These are phyloP conservation scores for Aureobasidium sp. DNA, from an alignment of 2,329 filamentous ascomycete species.

Conservation along the genomic window DNA sequence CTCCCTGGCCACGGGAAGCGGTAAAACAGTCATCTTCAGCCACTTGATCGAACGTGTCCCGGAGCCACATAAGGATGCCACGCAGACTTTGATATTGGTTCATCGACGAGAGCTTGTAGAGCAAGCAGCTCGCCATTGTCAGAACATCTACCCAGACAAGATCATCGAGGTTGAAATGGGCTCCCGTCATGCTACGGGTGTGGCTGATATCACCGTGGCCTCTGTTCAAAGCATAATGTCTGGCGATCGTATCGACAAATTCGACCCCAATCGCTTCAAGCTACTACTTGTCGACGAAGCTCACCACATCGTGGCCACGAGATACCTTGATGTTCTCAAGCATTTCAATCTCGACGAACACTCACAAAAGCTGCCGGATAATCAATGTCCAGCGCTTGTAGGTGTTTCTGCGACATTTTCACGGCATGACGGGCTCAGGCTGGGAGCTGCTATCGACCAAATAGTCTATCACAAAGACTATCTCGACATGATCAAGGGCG, in stretches of 20 bases:
- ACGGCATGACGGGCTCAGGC: slow-evolving; percentile 74
- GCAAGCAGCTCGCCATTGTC: slow-evolving; percentile 83
- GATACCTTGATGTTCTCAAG: slow-evolving; percentile 67
- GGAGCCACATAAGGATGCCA: slow-evolving; percentile 49
- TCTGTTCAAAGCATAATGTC: slow-evolving; percentile 81
- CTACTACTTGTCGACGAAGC: slow-evolving; percentile 91
- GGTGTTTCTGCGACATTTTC: slow-evolving; percentile 80
- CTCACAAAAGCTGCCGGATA: slow-evolving; percentile 33
- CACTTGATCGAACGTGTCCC: slow-evolving; percentile 77
- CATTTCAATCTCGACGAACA: slow-evolving; percentile 65
- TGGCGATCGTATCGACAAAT: slow-evolving; percentile 70
- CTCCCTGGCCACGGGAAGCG: slow-evolving; percentile 78
- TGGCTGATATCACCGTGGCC: slow-evolving; percentile 87
- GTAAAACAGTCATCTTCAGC: slow-evolving; percentile 94
- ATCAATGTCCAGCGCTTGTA: slow-evolving; percentile 55
- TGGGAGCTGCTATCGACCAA: slow-evolving; percentile 83
- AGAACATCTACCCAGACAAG: slow-evolving; percentile 69
- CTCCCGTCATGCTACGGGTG: slow-evolving; percentile 63
- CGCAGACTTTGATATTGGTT: slow-evolving; percentile 81
- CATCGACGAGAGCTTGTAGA: slow-evolving; percentile 91
- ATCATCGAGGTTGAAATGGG: slow-evolving; percentile 90
- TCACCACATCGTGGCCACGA: slow-evolving; percentile 84
- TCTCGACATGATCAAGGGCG: slow-evolving; percentile 74
- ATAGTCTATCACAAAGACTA: slow-evolving; percentile 93
- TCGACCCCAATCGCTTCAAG: slow-evolving; percentile 73